Base-by-base conservation (phyloP, 208 protist genomes). In the Leishmania arabica region DNA sequence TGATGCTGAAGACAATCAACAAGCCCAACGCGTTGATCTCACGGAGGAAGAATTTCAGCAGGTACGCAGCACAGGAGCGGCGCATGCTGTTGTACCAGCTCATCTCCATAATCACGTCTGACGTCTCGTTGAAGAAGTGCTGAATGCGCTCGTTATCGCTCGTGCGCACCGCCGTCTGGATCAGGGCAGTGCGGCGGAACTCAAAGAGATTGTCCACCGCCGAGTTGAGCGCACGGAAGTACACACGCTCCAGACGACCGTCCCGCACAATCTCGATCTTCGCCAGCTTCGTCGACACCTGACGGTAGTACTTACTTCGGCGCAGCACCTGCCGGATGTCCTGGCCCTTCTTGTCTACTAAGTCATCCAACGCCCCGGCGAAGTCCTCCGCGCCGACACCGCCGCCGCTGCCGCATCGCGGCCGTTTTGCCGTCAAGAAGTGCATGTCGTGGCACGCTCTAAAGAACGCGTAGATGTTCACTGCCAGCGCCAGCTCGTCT, bases 401-500 rank as follows among this genome's bases (percentile, higher is more conserved):
- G 9, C 21, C 74, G 42, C 70, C 42, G 54, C 81, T 54, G 42
- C 53, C 42, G 70, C 75, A 37, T 34, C 69, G 73, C 19, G 70
- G 19, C 34, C 69, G 78, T 13, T 65, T 74, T 15, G 75, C 42
- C 7, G 84, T 81, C 34, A 92, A 81, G 13, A 75, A 62, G 78
- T 92, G 87, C 87, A 91, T 89, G 81, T 94, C 91, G 75, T 91
- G 81, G 68, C 84, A 88, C 31, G 88, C 86, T 11, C 85, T 84
- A 72, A 94, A 92, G 77, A 94, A 94, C 47, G 83, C 92, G 83
- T 88, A 94, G 82, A 92, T 89, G 80, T 81, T 86, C 40, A 91
- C 86, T 21, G 80, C 91, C 3, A 90, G 80, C 5, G 81, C 75
- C 77, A 94, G 77, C 49, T 92, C 86, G 64, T 94, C 91, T 45